phyloP scores from a whole-genome alignment of 768 basidiomycete species.

The Boletus coccyginus region DNA sequence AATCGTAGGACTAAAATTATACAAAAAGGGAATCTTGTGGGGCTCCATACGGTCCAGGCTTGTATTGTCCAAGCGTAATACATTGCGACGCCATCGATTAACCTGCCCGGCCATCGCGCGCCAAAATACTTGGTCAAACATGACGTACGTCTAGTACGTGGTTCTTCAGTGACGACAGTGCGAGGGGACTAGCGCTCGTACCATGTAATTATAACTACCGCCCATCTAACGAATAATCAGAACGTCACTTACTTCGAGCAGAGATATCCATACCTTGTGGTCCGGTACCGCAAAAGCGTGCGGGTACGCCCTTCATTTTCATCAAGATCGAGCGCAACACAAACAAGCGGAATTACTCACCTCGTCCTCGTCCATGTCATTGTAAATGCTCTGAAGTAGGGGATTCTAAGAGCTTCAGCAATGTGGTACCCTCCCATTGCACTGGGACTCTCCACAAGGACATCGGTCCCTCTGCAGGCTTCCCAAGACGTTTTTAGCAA shows the following conservation, averaged over 20 bases:
- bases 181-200: constrained; percentile 32
- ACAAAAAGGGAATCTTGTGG: constrained; percentile 96
- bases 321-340: background rate
- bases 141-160: constrained; percentile 72
- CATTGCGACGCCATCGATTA: constrained; percentile 86
- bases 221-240: constrained; percentile 66
- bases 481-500: constrained; percentile 94
- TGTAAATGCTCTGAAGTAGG: constrained; percentile 94
- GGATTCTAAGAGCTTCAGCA: constrained; percentile 89
- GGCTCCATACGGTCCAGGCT: constrained; percentile 94
- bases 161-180: background rate
- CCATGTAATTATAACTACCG: constrained; percentile 98
- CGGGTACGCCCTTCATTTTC: constrained; percentile 73
- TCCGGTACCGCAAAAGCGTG: constrained; percentile 99
- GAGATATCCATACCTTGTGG: constrained; percentile 58
- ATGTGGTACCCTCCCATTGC: constrained; percentile 98
- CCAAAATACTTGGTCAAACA: constrained; percentile 99
- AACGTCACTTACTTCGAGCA: constrained; percentile 3
- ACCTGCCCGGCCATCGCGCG: constrained; percentile 90
- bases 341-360: constrained; percentile 28
- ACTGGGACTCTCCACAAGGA: constrained; percentile 92
- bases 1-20: constrained; percentile 91
- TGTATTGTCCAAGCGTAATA: constrained; percentile 73
- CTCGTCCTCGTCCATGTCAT: constrained; percentile 98
- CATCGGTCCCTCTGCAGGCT: constrained; percentile 91